Evolutionary conservation across 2,329 filamentous ascomycete genomes (phyloP).

Genomic region (Aspergillus chevalieri): DNA sequence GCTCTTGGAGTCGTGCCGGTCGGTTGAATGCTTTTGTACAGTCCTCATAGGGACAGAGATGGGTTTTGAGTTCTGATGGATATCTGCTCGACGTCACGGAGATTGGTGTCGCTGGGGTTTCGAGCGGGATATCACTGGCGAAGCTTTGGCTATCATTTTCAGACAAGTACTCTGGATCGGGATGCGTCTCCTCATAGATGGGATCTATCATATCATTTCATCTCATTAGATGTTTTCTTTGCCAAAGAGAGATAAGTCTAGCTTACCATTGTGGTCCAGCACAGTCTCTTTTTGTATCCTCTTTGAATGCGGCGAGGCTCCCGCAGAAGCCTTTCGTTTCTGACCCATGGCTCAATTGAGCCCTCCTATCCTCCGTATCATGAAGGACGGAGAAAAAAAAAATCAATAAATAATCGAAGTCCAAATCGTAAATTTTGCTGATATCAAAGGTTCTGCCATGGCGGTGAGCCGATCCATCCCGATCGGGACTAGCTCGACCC

Average conservation of each 20-base stretch:
- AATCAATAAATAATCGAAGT: neutral
- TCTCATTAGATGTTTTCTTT: neutral
- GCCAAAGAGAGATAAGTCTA: neutral
- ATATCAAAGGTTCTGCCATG: slow-evolving; percentile 27
- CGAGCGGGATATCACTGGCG: slow-evolving; percentile 28
- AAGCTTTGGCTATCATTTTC: slow-evolving; percentile 21
- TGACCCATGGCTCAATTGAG: slow-evolving; percentile 22
- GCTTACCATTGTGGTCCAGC: slow-evolving; percentile 25
- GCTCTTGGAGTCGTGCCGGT: slow-evolving; percentile 70
- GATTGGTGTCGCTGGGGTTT: slow-evolving; percentile 47
- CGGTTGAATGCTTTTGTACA: slow-evolving; percentile 85
- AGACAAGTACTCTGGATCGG: slow-evolving; percentile 28
- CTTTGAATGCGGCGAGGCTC: slow-evolving; percentile 23
- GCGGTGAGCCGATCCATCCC: slow-evolving; percentile 23
- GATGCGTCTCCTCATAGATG: slow-evolving; percentile 27
- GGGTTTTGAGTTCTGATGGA: slow-evolving; percentile 69
- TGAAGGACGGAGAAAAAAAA: slow-evolving; percentile 2
- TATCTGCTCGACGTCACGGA: slow-evolving; percentile 44
- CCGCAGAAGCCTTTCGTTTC: slow-evolving; percentile 30
- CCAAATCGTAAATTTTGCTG: slow-evolving; percentile 1
- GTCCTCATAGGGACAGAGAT: slow-evolving; percentile 65
- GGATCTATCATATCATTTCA: slow-evolving; percentile 25
- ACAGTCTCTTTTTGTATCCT: slow-evolving; percentile 24
- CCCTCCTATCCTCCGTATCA: slow-evolving; percentile 1
- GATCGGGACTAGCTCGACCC: slow-evolving; percentile 21